Base-by-base conservation (phyloP, 305 asterid species). In the Ruellia speciosa region DNA sequence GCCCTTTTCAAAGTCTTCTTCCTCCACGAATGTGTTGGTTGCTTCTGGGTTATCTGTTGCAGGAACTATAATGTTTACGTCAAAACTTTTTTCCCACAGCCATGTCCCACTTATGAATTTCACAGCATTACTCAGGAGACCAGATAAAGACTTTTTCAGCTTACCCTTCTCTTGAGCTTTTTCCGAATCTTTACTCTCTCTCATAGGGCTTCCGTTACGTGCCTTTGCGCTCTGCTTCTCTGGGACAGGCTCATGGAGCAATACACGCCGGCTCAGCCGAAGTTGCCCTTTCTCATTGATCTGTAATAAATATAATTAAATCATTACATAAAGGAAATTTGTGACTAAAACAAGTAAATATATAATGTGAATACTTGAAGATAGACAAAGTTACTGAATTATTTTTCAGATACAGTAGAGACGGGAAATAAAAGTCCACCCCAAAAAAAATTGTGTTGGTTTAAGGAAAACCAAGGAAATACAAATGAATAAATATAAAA, bases 211-310 rank as follows among this genome's bases (percentile, higher is more conserved):
- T 50, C 57, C 78, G 33, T 60, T 68, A 11, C 56, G 76, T 65
- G 74, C 79, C 68, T 77, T 82, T 54, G 75, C 5, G 61, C 62
- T 67, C 5, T 66, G 53, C 31, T 76, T 83, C 68, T 79, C 95
- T 47, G 86, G 67, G 65, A 64, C 70, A 18, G 80, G 60, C 34
- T 92, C 87, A 14, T 96, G 94, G 73, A 92, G 95, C 70, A 92
- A 79, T 49, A 90, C 96, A 52, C 95, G 95, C 18, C 80, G 90
- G 73, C 98, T 92, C 70, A 92, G 67, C 31, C 98, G 88, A 66
- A 92, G 90, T 67, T 92, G 96, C 55, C 98, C 98, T 75, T 86
- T 92, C 73, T 88, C 98, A 72, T 92, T 92, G 78, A 92, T 70
- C 96, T 89, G 84, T 53, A 73, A 57, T n/a, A 73, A 35, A 51